Conservation (phyloP, 805 yeast genomes). For the Martiniozyma abietophila region DNA sequence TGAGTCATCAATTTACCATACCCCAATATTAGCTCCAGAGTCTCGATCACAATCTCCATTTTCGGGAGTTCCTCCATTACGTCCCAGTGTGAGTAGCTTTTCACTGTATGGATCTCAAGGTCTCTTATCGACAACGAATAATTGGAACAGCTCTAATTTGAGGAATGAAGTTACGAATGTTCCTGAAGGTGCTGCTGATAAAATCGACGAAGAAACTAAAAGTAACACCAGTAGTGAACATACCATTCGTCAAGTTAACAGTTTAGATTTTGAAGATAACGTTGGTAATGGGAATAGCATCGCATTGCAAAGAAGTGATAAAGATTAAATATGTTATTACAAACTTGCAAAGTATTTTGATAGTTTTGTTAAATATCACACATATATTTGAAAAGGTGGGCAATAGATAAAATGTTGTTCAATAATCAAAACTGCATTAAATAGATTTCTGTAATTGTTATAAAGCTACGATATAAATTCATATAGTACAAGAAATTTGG, state of each 20-base stretch:
- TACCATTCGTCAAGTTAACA: neutral
- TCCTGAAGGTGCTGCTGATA: too few relatives aligned
- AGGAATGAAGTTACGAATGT: constrained; percentile 1
- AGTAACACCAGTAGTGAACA: neutral
- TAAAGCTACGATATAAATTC: too few relatives aligned
- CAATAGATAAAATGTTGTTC: too few relatives aligned
- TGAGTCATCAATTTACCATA: constrained; percentile 21
- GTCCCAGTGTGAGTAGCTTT: constrained; percentile 12
- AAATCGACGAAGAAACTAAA: too few relatives aligned
- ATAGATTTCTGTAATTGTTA: too few relatives aligned
- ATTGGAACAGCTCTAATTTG: neutral
- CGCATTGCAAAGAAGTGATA: constrained; percentile 9
- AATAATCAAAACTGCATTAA: constrained; percentile 3
- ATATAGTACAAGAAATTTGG: too few relatives aligned
- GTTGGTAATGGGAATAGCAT: constrained; percentile 12
- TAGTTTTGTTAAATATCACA: too few relatives aligned
- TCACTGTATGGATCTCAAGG: constrained; percentile 13
- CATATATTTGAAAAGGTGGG: too few relatives aligned
- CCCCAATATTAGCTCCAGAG: constrained; percentile 20
- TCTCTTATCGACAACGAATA: constrained; percentile 5
- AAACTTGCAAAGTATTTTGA: too few relatives aligned
- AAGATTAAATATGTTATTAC: too few relatives aligned
- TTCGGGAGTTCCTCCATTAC: constrained; percentile 6
- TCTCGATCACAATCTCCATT: constrained; percentile 17
- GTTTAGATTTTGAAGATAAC: neutral